Evolutionary conservation across 331 rosid genomes (phyloP).

Genomic region (Acacia concinna): DNA sequence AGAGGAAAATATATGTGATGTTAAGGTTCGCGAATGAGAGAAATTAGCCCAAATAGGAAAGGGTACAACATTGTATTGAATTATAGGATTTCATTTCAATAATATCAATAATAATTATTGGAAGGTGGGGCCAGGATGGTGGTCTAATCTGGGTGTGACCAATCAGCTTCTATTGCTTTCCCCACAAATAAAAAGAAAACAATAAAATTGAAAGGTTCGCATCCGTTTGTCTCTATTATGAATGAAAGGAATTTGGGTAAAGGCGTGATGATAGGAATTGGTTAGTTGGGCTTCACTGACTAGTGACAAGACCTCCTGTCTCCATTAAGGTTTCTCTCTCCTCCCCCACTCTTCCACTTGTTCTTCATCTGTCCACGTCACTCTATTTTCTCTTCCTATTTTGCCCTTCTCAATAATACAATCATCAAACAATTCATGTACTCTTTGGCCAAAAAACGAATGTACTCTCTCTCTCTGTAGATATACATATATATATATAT

Average conservation of each 20-base stretch:
- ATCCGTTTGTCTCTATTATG: background rate
- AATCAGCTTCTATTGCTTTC: background rate
- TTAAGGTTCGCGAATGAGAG: background rate
- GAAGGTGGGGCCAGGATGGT: background rate
- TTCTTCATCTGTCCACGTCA: background rate
- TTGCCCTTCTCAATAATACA: background rate
- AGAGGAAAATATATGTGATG: background rate
- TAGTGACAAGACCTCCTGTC: background rate
- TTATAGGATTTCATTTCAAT: background rate
- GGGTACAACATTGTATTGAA: slow-evolving; percentile 3
- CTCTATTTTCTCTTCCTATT: background rate
- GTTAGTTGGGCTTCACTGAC: background rate
- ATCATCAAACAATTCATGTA: no score
- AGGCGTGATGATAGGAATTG: background rate
- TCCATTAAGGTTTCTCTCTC: slow-evolving; percentile 25
- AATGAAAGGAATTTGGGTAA: background rate
- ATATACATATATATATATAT: no score
- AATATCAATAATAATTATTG: background rate
- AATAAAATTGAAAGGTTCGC: background rate
- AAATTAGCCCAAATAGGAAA: slow-evolving; percentile 8
- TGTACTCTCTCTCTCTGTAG: no score
- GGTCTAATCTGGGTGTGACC: background rate
- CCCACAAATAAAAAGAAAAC: no score
- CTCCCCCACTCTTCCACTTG: slow-evolving; percentile 10
- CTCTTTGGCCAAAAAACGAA: no score